These are phyloP conservation scores for Botrytis sinoallii DNA, from an alignment of 2,329 filamentous ascomycete species.

Conservation along the genomic window DNA sequence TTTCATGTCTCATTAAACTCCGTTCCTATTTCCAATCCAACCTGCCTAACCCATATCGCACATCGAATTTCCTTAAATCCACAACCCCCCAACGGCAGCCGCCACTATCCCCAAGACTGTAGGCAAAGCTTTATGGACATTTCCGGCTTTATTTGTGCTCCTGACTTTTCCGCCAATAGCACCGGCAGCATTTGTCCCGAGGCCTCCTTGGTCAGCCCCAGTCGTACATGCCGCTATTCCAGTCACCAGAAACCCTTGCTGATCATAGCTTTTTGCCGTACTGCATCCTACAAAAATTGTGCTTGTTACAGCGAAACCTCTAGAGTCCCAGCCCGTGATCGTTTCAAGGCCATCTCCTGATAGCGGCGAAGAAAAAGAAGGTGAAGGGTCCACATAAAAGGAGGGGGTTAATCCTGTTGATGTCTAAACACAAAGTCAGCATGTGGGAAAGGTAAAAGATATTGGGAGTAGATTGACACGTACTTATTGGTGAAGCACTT, in stretches of 20 bases:
- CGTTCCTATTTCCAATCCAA: not conserved
- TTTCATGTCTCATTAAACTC: not conserved
- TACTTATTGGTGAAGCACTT: conserved; percentile 65
- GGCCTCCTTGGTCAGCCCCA: conserved; percentile 17
- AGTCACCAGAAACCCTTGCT: conserved; percentile 45
- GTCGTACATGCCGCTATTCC: conserved; percentile 18
- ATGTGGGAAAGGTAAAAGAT: conserved; percentile 21
- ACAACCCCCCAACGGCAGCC: conserved; percentile 1
- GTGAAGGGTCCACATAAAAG: conserved; percentile 49
- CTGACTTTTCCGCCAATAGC: conserved; percentile 27
- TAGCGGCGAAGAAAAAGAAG: conserved; percentile 43
- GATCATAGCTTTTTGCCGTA: conserved; percentile 44
- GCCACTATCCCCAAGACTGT: conserved; percentile 4
- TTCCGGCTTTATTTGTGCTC: conserved; percentile 27
- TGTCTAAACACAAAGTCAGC: conserved; percentile 35
- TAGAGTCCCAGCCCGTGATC: conserved; percentile 46
- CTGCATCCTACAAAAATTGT: conserved; percentile 41
- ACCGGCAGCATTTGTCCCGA: conserved; percentile 23
- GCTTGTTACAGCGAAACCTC: conserved; percentile 49
- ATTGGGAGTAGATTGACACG: conserved; percentile 39
- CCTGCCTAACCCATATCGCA: not conserved
- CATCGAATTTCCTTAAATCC: not conserved
- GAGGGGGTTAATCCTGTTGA: conserved; percentile 50
- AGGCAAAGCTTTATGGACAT: conserved; percentile 18
- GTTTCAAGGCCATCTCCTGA: conserved; percentile 36